Conservation (phyloP, 2,329 filamentous ascomycete genomes). For the Diaporthe australafricana region DNA sequence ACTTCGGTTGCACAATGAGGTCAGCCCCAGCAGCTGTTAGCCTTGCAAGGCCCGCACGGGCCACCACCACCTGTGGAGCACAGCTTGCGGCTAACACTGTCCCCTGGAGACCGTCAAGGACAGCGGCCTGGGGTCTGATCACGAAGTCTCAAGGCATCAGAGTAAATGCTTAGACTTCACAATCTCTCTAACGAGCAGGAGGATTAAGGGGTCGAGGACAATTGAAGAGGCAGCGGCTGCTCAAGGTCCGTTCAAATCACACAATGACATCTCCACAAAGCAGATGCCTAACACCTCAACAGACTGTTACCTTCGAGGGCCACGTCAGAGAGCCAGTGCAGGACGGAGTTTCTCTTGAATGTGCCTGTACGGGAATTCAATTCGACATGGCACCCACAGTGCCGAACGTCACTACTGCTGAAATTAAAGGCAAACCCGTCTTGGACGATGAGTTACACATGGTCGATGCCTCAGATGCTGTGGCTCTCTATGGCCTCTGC, state of each 20-base stretch:
- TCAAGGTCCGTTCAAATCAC: neutral
- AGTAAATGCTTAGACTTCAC: neutral
- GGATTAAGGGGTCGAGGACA: neutral
- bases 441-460: conserved; percentile 18
- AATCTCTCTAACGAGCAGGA: neutral
- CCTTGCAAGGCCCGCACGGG: conserved; percentile 4
- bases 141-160: neutral
- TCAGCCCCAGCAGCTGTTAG: neutral
- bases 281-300: neutral
- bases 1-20: conserved; percentile 24
- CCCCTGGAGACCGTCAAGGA: too few species aligned
- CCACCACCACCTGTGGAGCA: neutral
- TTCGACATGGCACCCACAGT: conserved; percentile 1
- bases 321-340: neutral
- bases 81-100: neutral
- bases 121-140: neutral
- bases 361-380: neutral
- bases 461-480: conserved; percentile 6
- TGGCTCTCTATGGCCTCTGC: conserved; percentile 15
- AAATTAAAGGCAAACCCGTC: neutral
- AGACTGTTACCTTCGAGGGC: neutral
- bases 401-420: neutral
- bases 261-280: neutral
- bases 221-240: neutral
- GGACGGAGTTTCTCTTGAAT: neutral